Evolutionary conservation across 495 filamentous ascomycete species (phyloP), one percentile per base, ranked within the genome.

Genomic region (Hyaloscypha bicolor): DNA sequence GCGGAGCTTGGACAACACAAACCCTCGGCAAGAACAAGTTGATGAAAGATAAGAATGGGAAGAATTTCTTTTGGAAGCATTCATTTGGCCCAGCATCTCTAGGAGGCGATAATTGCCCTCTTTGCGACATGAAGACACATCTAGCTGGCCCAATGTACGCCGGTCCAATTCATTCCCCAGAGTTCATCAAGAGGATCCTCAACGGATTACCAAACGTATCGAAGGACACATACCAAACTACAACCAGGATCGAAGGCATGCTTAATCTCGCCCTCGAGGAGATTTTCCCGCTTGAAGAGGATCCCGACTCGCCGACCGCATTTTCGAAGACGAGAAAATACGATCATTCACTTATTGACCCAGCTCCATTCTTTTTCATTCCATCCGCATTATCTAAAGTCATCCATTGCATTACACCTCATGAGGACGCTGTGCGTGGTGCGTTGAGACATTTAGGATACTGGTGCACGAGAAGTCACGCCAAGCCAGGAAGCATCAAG

Each of bases 61-160:
- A 81, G 19, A 81, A 80, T 0, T 78, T 81, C 0, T 88, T 88
- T 57, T 91, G 91, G 75, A 96, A 97, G 75, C 90, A 93, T 71
- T 81, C 82, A 0, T 82, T 93, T 25, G 85, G 89, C 2, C 80
- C 88, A 69, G 94, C 81, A 2, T 93, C 96, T 0, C 82, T 83
- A 0, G 76, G 85, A 11, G 79, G 80, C 33, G 78, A 79, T 6
- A 68, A 79, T 16, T 99, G 95, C 74, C 83, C 88, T 30, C 93
- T 97, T 76, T 99, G 95, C 72, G 91, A 89, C 9, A 87, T 85
- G 67, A 93, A 91, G 65, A 96, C 90, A 72, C 95, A 97, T 74
- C 77, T 97, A 21, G 88, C 87, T 2, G 95, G 95, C 0, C 95
- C 95, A 0, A 97, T 99, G 93, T 99, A 92, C 82, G 94, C 85